Conservation (phyloP, 1,284 basidiomycete genomes). For the Kwoniella shivajii region DNA sequence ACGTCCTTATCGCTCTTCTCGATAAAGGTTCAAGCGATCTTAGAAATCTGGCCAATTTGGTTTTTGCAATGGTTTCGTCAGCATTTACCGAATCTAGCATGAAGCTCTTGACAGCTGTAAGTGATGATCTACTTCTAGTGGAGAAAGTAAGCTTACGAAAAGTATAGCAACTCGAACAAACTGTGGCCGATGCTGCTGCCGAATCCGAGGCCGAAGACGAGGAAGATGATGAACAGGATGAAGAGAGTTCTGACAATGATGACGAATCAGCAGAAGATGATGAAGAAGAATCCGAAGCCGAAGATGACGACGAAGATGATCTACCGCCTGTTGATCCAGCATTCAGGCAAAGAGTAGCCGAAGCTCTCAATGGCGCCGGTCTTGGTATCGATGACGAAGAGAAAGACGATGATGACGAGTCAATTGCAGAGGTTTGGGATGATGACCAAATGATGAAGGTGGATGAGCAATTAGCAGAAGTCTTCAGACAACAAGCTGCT, state of each 20-base stretch:
- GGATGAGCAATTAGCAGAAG: slow-evolving; percentile 87
- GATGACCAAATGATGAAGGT: slow-evolving; percentile 98
- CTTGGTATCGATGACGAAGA: slow-evolving; percentile 58
- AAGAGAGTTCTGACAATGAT: slow-evolving; percentile 57
- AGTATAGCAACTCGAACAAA: slow-evolving; percentile 74
- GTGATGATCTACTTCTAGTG: slow-evolving; percentile 44
- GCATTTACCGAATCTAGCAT: slow-evolving; percentile 73
- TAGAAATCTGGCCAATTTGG: slow-evolving; percentile 76
- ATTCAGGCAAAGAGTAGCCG: slow-evolving; percentile 73
- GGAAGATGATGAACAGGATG: slow-evolving; percentile 56
- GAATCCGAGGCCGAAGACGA: slow-evolving; percentile 54
- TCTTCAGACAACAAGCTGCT: slow-evolving; percentile 69
- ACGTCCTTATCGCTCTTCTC: slow-evolving; percentile 83
- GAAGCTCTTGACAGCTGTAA: slow-evolving; percentile 78
- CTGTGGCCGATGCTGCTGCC: slow-evolving; percentile 36
- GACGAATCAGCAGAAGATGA: slow-evolving; percentile 43
- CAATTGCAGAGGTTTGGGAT: slow-evolving; percentile 72
- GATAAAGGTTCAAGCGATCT: slow-evolving; percentile 83
- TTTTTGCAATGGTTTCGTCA: slow-evolving; percentile 73
- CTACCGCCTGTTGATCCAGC: slow-evolving; percentile 64
- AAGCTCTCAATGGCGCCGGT: slow-evolving; percentile 73
- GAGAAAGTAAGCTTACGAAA: slow-evolving; percentile 8
- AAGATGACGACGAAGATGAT: slow-evolving; percentile 53
- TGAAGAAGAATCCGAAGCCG: slow-evolving; percentile 56
- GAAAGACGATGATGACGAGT: slow-evolving; percentile 31